A percentile compares a stretch with the other conserved stretches of the same genome.
phyloP scores from a whole-genome alignment of 2,329 filamentous ascomycete genomes.

The Aspergillus thermomutatus region DNA sequence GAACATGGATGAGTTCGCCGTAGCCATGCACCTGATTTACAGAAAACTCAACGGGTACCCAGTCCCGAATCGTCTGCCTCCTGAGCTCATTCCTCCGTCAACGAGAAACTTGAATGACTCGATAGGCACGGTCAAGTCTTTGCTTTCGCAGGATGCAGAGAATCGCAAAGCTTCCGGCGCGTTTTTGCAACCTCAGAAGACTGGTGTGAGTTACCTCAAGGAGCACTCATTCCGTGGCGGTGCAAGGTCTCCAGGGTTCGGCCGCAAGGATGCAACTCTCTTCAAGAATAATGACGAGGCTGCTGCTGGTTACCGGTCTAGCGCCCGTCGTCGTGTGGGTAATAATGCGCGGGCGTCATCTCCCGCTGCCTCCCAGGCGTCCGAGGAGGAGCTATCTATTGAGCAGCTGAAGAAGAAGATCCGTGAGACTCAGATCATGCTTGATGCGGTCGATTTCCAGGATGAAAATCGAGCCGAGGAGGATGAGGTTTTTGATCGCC shows the following conservation, averaged over 20 bases:
- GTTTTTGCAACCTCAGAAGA: constrained; percentile 87
- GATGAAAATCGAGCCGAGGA: constrained; percentile 88
- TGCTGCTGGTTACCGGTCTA: constrained; percentile 87
- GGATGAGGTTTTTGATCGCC: constrained; percentile 84
- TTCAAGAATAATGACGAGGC: constrained; percentile 91
- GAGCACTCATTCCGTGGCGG: constrained; percentile 81
- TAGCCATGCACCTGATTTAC: constrained; percentile 99
- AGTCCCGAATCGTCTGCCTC: constrained; percentile 78
- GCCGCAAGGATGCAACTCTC: constrained; percentile 89
- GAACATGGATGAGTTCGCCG: constrained; percentile 94
- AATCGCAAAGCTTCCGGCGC: constrained; percentile 84
- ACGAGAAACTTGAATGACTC: constrained; percentile 91
- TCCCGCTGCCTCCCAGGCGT: constrained; percentile 66
- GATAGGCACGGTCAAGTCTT: constrained; percentile 85
- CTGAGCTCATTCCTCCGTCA: constrained; percentile 90
- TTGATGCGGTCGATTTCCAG: constrained; percentile 94
- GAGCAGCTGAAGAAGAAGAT: constrained; percentile 93
- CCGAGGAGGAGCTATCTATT: constrained; percentile 74
- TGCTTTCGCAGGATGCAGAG: constrained; percentile 87
- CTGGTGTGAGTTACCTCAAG: constrained; percentile 97
- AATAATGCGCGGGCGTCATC: constrained; percentile 70
- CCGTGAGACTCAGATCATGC: constrained; percentile 85
- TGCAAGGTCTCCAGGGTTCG: constrained; percentile 54
- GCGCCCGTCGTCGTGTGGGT: constrained; percentile 80
- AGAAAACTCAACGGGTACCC: constrained; percentile 95